Percentiles rank a stretch among this genome's conserved stretches.
Conservation (phyloP, 2,329 filamentous ascomycete species). For the Fusarium begoniae region DNA sequence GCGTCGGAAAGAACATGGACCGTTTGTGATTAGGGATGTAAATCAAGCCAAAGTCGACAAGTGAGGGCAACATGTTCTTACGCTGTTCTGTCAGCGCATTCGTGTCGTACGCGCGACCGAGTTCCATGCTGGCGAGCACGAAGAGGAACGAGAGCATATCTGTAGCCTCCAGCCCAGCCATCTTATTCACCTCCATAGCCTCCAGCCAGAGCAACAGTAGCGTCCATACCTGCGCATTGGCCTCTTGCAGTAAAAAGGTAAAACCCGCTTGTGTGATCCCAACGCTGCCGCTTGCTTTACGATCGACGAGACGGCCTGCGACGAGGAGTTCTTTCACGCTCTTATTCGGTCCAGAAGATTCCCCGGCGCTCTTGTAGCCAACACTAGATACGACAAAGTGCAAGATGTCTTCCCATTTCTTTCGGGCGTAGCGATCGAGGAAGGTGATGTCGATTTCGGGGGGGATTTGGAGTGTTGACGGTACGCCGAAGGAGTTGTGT, state of each 20-base stretch:
- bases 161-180: slow-evolving; percentile 81
- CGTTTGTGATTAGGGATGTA: slow-evolving; percentile 71
- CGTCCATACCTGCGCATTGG: slow-evolving; percentile 97
- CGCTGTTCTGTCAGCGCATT: slow-evolving; percentile 83
- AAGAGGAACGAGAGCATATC: slow-evolving; percentile 97
- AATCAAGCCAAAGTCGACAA: slow-evolving; percentile 92
- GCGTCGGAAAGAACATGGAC: slow-evolving; percentile 84
- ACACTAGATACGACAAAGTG: slow-evolving; percentile 92
- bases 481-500: slow-evolving; percentile 90
- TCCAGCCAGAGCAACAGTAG: slow-evolving; percentile 93
- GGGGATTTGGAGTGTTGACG: slow-evolving; percentile 71
- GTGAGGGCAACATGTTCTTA: slow-evolving; percentile 86
- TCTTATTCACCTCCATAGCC: slow-evolving; percentile 68
- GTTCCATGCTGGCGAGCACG: slow-evolving; percentile 90
- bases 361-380: slow-evolving; percentile 60
- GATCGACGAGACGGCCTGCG: slow-evolving; percentile 81
- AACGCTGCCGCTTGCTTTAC: slow-evolving; percentile 69
- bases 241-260: slow-evolving; percentile 91
- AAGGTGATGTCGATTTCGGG: slow-evolving; percentile 73
- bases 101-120: slow-evolving; percentile 91
- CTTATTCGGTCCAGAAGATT: slow-evolving; percentile 67
- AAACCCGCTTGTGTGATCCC: slow-evolving; percentile 94
- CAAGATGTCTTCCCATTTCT: slow-evolving; percentile 94
- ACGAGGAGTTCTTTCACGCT: slow-evolving; percentile 87
- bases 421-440: slow-evolving; percentile 85